These are phyloP conservation scores for Tausonia pullulans DNA, from an alignment of 1,284 basidiomycete genomes.

Conservation along the genomic window DNA sequence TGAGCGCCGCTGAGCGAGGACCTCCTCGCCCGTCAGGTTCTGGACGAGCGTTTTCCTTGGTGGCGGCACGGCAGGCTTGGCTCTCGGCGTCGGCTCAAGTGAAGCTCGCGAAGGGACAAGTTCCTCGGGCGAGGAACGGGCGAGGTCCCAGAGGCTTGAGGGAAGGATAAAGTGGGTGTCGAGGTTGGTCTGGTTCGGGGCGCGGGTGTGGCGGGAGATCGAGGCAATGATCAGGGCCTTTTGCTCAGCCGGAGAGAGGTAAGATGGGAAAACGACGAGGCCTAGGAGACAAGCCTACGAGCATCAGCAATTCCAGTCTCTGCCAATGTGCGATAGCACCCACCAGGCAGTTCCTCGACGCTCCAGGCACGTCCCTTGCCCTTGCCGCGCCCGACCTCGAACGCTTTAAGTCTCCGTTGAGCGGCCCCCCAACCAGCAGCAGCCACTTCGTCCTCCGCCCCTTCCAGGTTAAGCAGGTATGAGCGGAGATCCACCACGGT, in stretches of 20 bases:
- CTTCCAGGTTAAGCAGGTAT: neutral
- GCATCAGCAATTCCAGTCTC: neutral
- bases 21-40: constrained; percentile 50
- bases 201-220: constrained; percentile 56
- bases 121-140: constrained; percentile 23
- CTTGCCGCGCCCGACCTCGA: neutral
- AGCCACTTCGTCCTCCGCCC: neutral
- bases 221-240: constrained; percentile 55
- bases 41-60: constrained; percentile 43
- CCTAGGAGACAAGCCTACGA: constrained; percentile 40
- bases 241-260: constrained; percentile 51
- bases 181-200: constrained; percentile 76
- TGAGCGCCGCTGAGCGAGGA: constrained; percentile 53
- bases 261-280: constrained; percentile 64
- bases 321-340: neutral
- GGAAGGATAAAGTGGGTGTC: constrained; percentile 73
- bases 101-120: constrained; percentile 17
- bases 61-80: constrained; percentile 31
- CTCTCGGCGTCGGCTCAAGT: constrained; percentile 30
- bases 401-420: neutral
- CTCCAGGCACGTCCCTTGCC: constrained; percentile 6
- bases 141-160: constrained; percentile 57
- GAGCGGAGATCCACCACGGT: constrained; percentile 2
- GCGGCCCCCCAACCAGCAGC: neutral
- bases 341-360: neutral